Conservation (phyloP, 2,329 filamentous ascomycete genomes). For the Aspergillus flavus region DNA sequence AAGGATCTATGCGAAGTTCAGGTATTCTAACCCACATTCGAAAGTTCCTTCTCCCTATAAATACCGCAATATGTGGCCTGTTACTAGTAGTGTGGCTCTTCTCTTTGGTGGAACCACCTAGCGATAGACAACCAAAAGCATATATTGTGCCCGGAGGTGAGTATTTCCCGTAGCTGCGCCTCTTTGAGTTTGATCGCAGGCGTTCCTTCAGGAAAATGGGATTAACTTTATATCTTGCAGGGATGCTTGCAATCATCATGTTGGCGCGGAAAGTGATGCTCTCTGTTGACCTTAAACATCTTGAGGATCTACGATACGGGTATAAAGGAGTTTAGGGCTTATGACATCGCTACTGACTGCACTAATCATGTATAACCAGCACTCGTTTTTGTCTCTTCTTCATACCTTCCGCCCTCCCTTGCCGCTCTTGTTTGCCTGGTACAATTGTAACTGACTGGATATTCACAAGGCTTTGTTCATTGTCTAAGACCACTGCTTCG, state of each 20-base stretch:
- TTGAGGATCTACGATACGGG: constrained; percentile 44
- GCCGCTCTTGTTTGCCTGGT: background rate
- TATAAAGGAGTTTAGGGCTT: constrained; percentile 43
- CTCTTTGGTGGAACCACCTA: constrained; percentile 16
- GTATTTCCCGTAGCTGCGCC: constrained; percentile 14
- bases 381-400: background rate
- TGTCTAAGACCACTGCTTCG: background rate
- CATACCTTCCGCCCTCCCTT: background rate
- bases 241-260: constrained; percentile 34
- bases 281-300: constrained; percentile 41
- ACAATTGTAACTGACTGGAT: background rate
- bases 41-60: constrained; percentile 29
- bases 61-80: constrained; percentile 32
- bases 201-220: background rate
- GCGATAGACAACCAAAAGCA: constrained; percentile 27
- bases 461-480: background rate
- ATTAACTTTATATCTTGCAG: constrained; percentile 31
- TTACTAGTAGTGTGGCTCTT: constrained; percentile 33
- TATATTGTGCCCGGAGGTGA: constrained; percentile 44
- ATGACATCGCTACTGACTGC: background rate
- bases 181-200: constrained; percentile 17
- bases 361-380: background rate
- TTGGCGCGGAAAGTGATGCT: constrained; percentile 39
- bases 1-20: constrained; percentile 28
- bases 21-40: constrained; percentile 23